These are phyloP conservation scores for Trichoderma erinaceum DNA, from an alignment of 495 filamentous ascomycete genomes.

Conservation along the genomic window DNA sequence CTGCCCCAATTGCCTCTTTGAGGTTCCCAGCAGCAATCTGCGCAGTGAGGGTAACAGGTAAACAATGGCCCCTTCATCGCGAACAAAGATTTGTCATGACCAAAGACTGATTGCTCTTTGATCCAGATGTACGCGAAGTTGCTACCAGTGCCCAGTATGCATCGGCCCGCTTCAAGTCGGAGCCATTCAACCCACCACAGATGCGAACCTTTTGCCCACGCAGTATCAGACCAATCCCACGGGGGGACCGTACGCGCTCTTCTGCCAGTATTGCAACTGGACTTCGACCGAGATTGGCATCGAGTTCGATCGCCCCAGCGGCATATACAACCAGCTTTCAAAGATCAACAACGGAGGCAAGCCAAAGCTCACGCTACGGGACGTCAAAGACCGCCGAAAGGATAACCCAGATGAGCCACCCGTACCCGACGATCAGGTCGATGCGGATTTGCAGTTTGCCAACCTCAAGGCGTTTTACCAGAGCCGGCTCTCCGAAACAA, in stretches of 20 bases:
- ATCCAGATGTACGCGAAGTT: slow-evolving; percentile 81
- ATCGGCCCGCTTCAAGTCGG: slow-evolving; percentile 71
- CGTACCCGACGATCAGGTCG: slow-evolving; percentile 21
- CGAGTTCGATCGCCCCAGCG: slow-evolving; percentile 78
- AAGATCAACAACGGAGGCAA: slow-evolving; percentile 51
- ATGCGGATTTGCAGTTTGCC: slow-evolving; percentile 45
- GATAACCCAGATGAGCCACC: slow-evolving; percentile 22
- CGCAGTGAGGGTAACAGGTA: slow-evolving; percentile 91
- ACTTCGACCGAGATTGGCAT: slow-evolving; percentile 82
- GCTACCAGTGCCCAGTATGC: slow-evolving; percentile 89
- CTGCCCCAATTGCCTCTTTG: slow-evolving; percentile 93
- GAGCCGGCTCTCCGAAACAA: slow-evolving; percentile 57
- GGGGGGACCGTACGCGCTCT: slow-evolving; percentile 66
- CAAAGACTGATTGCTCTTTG: slow-evolving; percentile 12
- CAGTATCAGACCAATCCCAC: slow-evolving; percentile 29
- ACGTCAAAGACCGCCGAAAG: slow-evolving; percentile 40
- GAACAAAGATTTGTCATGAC: neutral
- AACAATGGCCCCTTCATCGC: neutral
- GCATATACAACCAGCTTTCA: slow-evolving; percentile 74
- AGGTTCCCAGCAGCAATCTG: slow-evolving; percentile 83
- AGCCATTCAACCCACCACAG: slow-evolving; percentile 50
- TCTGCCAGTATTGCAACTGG: slow-evolving; percentile 89
- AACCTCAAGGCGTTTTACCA: slow-evolving; percentile 66
- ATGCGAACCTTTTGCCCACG: slow-evolving; percentile 35
- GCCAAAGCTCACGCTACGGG: slow-evolving; percentile 32